These are phyloP conservation scores for Udeniomyces megalosporus DNA, from an alignment of 768 basidiomycete genomes.

Conservation along the genomic window DNA sequence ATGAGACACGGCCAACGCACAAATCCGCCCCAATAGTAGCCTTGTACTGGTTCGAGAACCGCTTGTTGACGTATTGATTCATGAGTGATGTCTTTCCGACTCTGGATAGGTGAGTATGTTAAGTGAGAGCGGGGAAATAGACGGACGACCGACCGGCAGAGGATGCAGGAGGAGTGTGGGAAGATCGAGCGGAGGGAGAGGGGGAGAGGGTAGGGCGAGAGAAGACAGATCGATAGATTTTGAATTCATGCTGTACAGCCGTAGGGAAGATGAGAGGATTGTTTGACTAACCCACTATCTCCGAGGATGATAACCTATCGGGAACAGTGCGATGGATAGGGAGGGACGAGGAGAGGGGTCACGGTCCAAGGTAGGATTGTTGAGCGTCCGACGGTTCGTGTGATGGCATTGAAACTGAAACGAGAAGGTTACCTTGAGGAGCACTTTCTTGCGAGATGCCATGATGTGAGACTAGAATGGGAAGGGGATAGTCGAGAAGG, in stretches of 20 bases:
- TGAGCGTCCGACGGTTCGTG: no score
- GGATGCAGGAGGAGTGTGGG: not conserved
- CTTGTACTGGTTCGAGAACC: slow-evolving; percentile 99
- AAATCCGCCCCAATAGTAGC: slow-evolving; percentile 44
- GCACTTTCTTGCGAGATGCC: slow-evolving; percentile 31
- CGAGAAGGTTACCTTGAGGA: slow-evolving; percentile 31
- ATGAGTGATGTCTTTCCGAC: slow-evolving; percentile 99
- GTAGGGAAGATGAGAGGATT: not conserved
- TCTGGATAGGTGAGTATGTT: slow-evolving; percentile 31
- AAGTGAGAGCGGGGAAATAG: slow-evolving; percentile 1
- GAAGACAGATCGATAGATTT: not conserved
- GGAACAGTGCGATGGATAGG: no score
- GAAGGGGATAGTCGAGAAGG: no score
- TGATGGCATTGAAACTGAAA: no score
- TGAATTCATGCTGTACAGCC: no score
- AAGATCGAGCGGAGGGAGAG: not conserved
- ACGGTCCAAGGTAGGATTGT: slow-evolving; percentile 64
- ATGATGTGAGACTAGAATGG: not conserved
- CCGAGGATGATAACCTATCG: slow-evolving; percentile 92
- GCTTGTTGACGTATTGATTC: slow-evolving; percentile 99
- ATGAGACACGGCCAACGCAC: not conserved
- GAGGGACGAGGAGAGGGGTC: no score
- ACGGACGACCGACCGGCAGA: not conserved
- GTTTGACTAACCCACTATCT: slow-evolving; percentile 36
- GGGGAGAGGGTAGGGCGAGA: not conserved